Conservation (phyloP, 768 basidiomycete genomes). For the Boletus edulis region DNA sequence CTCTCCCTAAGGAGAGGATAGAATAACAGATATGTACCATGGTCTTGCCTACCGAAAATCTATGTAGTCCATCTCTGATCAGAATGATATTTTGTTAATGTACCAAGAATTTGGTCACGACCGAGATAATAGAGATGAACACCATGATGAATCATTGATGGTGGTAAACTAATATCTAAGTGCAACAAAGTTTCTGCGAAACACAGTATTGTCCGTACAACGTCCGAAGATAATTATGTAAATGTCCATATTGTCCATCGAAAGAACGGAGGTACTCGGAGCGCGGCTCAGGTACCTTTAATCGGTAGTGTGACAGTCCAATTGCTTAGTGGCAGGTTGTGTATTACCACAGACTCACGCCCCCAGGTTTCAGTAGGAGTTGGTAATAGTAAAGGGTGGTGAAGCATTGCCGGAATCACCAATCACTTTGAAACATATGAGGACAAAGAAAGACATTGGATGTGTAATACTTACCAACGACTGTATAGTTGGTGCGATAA, state of each 20-base stretch:
- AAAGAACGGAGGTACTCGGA: slow-evolving; percentile 5
- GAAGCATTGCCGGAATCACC: slow-evolving; percentile 68
- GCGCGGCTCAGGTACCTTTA: background rate
- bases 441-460: background rate
- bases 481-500: slow-evolving; percentile 48
- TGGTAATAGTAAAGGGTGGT: slow-evolving; percentile 53
- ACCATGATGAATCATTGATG: background rate
- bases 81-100: too few relatives aligned
- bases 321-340: background rate
- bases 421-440: slow-evolving; percentile 42
- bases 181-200: background rate
- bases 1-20: slow-evolving; percentile 35
- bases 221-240: slow-evolving; percentile 8
- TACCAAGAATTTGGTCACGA: too few relatives aligned
- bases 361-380: background rate
- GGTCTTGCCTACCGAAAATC: background rate
- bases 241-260: background rate
- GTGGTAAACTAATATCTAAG: background rate
- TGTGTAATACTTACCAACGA: slow-evolving; percentile 52
- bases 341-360: background rate
- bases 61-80: too few relatives aligned
- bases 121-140: too few relatives aligned
- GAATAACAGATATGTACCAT: slow-evolving; percentile 14
- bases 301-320: background rate
- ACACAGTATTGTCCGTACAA: slow-evolving; percentile 13